Evolutionary conservation across 345 rosid genomes (phyloP).

Genomic region (Microcos paniculata): DNA sequence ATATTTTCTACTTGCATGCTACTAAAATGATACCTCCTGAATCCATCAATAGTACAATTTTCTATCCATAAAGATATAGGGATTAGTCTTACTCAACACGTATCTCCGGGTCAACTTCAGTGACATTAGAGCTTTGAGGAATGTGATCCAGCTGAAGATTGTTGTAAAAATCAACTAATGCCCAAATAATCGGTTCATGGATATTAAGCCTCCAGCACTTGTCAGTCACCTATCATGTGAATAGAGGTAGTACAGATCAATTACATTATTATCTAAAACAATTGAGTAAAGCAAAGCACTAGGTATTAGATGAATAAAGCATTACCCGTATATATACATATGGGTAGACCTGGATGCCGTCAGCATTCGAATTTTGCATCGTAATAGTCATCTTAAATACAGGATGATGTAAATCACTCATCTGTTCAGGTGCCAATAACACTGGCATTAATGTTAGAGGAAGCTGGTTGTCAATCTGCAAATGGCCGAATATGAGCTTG

Average conservation of each 20-base stretch:
- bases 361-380: constrained; percentile 67
- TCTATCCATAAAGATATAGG: constrained; percentile 2
- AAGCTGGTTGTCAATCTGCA: constrained; percentile 96
- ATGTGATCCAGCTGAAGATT: constrained; percentile 80
- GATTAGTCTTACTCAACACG: constrained; percentile 64
- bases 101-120: constrained; percentile 97
- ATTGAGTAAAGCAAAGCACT: constrained; percentile 9
- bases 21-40: neutral
- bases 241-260: constrained; percentile 13
- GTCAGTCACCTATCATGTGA: constrained; percentile 66
- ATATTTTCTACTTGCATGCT: neutral
- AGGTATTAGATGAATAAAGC: constrained; percentile 9
- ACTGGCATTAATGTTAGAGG: constrained; percentile 95
- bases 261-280: constrained; percentile 11
- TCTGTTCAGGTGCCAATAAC: constrained; percentile 81
- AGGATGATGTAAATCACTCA: constrained; percentile 70
- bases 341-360: constrained; percentile 81
- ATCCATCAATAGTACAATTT: neutral
- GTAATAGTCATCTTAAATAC: constrained; percentile 92
- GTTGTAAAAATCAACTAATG: constrained; percentile 68
- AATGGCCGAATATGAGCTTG: constrained; percentile 79
- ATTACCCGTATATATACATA: constrained; percentile 86
- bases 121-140: constrained; percentile 65
- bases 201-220: constrained; percentile 83
- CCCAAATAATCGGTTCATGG: constrained; percentile 98